Percentiles rank a stretch among this genome's conserved stretches.
These are phyloP conservation scores for Trypanosoma melophagium DNA, from an alignment of 208 protist genomes.

Conservation along the genomic window DNA sequence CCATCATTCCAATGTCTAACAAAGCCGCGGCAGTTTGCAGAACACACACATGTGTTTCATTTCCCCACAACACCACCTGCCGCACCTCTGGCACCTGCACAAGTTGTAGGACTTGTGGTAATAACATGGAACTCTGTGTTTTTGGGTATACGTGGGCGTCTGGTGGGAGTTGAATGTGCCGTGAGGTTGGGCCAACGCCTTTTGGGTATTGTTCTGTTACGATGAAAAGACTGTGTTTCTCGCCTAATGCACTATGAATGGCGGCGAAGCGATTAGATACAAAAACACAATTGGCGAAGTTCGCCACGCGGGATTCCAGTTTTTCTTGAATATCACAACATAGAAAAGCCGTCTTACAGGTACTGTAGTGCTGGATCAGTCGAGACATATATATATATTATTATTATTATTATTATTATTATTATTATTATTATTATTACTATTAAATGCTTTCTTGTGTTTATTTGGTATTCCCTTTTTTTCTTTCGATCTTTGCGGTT, in stretches of 20 bases:
- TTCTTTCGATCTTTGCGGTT: no score
- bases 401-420: no score
- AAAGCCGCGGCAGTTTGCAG: constrained; percentile 63
- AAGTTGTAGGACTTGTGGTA: constrained; percentile 31
- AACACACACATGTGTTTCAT: constrained; percentile 75
- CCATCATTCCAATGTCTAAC: constrained; percentile 49
- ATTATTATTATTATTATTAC: constrained; percentile 15
- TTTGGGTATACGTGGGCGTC: constrained; percentile 45
- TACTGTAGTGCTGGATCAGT: constrained; percentile 16
- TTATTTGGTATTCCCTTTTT: no score
- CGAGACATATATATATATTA: no score
- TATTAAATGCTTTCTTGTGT: not conserved
- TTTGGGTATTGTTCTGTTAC: constrained; percentile 57
- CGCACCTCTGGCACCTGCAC: constrained; percentile 55
- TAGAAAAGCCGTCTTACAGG: constrained; percentile 63
- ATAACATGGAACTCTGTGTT: constrained; percentile 49
- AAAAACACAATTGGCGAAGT: constrained; percentile 47
- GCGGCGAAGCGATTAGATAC: constrained; percentile 46
- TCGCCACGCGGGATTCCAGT: constrained; percentile 29
- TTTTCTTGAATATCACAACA: constrained; percentile 72
- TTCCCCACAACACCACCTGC: constrained; percentile 71
- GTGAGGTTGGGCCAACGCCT: constrained; percentile 31
- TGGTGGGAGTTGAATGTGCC: constrained; percentile 42
- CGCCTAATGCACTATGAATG: constrained; percentile 33
- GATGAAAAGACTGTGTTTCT: constrained; percentile 41